Evolutionary conservation across 2,329 filamentous ascomycete species (phyloP), one percentile per base, ranked within the genome.

Genomic region (Monilinia vaccinii-corymbosi): DNA sequence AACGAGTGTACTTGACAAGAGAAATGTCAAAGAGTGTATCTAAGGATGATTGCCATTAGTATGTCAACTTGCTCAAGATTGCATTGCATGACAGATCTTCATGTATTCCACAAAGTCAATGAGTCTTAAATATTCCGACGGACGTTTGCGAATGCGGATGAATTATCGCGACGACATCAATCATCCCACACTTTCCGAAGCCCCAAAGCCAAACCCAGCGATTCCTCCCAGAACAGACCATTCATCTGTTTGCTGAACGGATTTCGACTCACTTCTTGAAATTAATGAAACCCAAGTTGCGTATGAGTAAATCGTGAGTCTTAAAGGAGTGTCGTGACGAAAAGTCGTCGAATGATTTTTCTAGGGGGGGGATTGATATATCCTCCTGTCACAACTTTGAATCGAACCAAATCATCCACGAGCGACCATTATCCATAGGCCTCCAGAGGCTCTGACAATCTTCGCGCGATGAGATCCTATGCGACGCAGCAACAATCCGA

Each of bases 1-100:
- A 82, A 80, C 76, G 81, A 83, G 75, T 81, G 81, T 81, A 81
- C 76, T 80, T 82, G 81, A 82, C 79, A 76, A 72, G n/a, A 71
- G n/a, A 34, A 68, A 71, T 75, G 75, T 78, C 77, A 81, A 82
- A 70, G 78, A 81, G 74, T 71, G 79, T 78, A 59, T 64, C 67
- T 68, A 60, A 56, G 38, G 55, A 57, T 46, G 46, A 18, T 62
- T 55, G 28, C 58, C 38, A 68, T 69, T 62, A 71, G 65, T 61
- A 61, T 53, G 48, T 40, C 56, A 58, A 46, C 58, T 42, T 60
- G 53, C n/a, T 59, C 60, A 58, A n/a, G 53, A 40, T n/a, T n/a
- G n/a, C n/a, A 34, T 55, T 32, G 69, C 64, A 69, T 69, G 58
- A 69, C 66, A 66, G 66, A 70, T 67, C 64, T 55, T 61, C 66